Evolutionary conservation across 176 grass and related monocot genomes (phyloP), one percentile per base, ranked within the genome.

Genomic region (Triticum timopheevii): DNA sequence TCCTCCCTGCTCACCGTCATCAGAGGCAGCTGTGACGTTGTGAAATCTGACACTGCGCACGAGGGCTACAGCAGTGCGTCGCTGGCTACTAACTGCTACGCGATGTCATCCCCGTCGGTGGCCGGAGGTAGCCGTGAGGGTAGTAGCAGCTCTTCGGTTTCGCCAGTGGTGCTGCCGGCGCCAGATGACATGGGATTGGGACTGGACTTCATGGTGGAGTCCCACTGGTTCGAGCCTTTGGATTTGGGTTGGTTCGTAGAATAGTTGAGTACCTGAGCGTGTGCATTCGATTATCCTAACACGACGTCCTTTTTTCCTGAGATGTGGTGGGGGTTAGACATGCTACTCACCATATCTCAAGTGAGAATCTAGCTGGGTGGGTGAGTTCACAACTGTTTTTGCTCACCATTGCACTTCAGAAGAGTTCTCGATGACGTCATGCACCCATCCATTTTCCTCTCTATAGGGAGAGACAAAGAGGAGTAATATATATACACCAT

Each of bases 161-260:
- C 85, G 64, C 61, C 85, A 2, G 59, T 75, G 15, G 39, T 61
- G 59, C 38, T 61, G 69, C 69, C 69, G 38, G 62, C 85, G 28
- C 68, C 39, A 0, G 77, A 85, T 11, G 77, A 70, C 23, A 38
- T 76, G 47, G 58, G 47, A 35, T 58, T 87, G 77, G 58, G 47
- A 35, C 65, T 87, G 77, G 82, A 88, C 4, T 88, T 91, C 47
- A 36, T 75, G 47, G 30, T 58, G 8, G 77, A 84, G 47, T 22
- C 76, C 6, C 77, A 91, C 30, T 91, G 85, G 85, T 84, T 84
- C 11, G 85, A 81, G 61, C 69, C 67, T 91, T 87, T 91, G 70
- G 89, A 91, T 81, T 70, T 84, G 27, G 76, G 36, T 80, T 91
- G 85, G 89, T 84, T 91, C 76, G 58, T 73, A 44, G 65, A 73